A percentile compares a stretch with the other conserved stretches of the same genome.
phyloP scores from a whole-genome alignment of 768 basidiomycete species.

The Wakefieldia striispora region DNA sequence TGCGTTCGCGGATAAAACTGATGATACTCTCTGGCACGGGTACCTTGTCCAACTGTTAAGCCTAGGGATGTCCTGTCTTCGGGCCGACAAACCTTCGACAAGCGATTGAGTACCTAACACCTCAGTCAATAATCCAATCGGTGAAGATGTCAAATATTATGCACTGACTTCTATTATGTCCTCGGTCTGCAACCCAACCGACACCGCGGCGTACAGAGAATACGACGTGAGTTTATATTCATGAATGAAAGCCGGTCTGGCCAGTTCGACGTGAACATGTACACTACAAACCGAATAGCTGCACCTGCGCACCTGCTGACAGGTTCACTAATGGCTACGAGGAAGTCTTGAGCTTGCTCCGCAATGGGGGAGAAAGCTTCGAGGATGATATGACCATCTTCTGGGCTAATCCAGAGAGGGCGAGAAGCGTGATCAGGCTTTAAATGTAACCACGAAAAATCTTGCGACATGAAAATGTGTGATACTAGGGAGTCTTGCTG shows the following conservation, averaged over 20 bases:
- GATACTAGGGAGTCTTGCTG: constrained; percentile 77
- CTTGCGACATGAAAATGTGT: constrained; percentile 80
- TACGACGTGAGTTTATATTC: constrained; percentile 99
- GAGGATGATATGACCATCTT: constrained; percentile 90
- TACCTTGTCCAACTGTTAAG: constrained; percentile 49
- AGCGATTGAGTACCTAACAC: constrained; percentile 68
- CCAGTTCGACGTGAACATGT: constrained; percentile 12
- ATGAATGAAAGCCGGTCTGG: constrained; percentile 94
- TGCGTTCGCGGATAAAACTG: constrained; percentile 87
- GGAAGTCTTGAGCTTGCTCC: constrained; percentile 96
- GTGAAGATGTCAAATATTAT: constrained; percentile 13
- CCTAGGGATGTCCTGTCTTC: constrained; percentile 1
- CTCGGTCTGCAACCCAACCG: constrained; percentile 95
- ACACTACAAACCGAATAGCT: constrained; percentile 27
- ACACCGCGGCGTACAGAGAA: constrained; percentile 97
- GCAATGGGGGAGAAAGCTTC: constrained; percentile 98
- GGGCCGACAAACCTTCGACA: constrained; percentile 56
- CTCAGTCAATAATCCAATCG: constrained; percentile 33
- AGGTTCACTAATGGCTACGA: constrained; percentile 97
- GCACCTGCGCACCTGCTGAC: constrained; percentile 82
- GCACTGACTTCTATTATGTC: constrained; percentile 93
- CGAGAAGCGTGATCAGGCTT: constrained; percentile 90
- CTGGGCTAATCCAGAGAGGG: constrained; percentile 95
- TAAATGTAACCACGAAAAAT: constrained; percentile 83
- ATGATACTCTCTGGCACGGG: constrained; percentile 88